Percentiles rank a stretch among this genome's conserved stretches.
Evolutionary conservation across 2,329 filamentous ascomycete genomes (phyloP).

Genomic region (Lachnellula hyalina): DNA sequence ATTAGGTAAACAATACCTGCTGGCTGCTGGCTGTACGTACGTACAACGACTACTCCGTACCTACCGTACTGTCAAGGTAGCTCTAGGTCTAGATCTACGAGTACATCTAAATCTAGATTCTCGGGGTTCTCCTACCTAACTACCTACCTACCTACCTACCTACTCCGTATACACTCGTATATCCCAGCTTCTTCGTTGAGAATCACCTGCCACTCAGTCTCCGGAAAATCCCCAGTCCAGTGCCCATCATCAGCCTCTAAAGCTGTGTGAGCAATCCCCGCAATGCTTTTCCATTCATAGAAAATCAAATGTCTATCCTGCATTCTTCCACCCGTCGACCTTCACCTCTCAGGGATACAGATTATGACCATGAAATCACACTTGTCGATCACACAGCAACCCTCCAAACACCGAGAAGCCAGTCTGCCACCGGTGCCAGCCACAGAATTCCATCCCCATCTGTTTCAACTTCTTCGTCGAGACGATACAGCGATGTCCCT

Average conservation of each 20-base stretch:
- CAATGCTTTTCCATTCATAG: constrained; percentile 15
- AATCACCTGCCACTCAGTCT: no score
- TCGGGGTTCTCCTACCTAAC: no score
- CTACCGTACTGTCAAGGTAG: no score
- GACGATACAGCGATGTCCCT: constrained; percentile 20
- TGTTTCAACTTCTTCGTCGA: constrained; percentile 22
- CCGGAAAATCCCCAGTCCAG: no score
- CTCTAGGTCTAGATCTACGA: no score
- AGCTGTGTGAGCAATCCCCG: constrained; percentile 5
- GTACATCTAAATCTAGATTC: no score
- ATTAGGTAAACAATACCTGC: no score
- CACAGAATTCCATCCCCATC: constrained; percentile 5
- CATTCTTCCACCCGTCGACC: constrained; percentile 42
- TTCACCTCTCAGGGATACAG: constrained; percentile 49
- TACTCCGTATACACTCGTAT: no score
- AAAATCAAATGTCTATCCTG: constrained; percentile 23
- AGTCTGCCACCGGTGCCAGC: constrained; percentile 12
- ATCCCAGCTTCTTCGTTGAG: no score
- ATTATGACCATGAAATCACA: constrained; percentile 67
- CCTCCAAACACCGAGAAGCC: background rate
- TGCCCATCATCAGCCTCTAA: constrained; percentile 1
- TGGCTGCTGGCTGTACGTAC: no score
- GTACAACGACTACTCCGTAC: no score
- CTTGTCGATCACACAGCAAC: constrained; percentile 49
- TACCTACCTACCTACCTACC: no score